Base-by-base conservation (phyloP, 2,329 filamentous ascomycete species). In the Alternaria brassicae region DNA sequence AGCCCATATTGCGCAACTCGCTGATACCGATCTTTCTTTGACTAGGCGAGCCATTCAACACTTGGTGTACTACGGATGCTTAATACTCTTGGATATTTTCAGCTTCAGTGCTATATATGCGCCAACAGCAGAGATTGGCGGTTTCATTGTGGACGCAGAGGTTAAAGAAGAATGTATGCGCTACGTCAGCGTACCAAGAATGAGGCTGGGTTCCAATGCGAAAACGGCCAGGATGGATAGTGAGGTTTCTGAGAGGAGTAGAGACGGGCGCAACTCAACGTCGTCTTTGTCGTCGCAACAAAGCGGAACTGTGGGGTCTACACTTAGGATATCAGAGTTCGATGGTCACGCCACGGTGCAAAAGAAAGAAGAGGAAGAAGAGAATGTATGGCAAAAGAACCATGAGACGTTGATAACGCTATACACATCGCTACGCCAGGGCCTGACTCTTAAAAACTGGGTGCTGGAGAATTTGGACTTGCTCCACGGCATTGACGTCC, bases 41-140 rank as follows among this genome's bases (percentile, higher is more conserved):
- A 92, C 93, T 56, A 91, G 92, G 72, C 89, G 92, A 52, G 93
- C 93, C 7, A 86, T 98, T 57, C 89, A 91, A 63, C 94, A 98
- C 76, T 85, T 99, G 9, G 84, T 98, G 25, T 96, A 96, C 82
- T 97, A 98, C 78, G 92, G 94, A 73, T 94, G 92, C 71, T 86
- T 97, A 34, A 84, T 97, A 25, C 86, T 98, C 53, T 86, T 98
- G 10, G 95, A 99, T 79, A 91, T 97, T 69, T 98, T 98, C 82
- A 93, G 95, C 76, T 99, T 98, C 76, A 85, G 89, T 30, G 92
- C 91, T 40, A 94, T 96, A 70, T 99, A 99, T 74, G 93, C 93
- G 0, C 89, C 90, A 0, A 92, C 92, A 0, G 84, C 88, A 0
- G 89, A 91, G 36, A 89, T 99, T 58, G 87, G 89, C 62, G 86